Evolutionary conservation across 257 asterid genomes (phyloP).

Genomic region (Ophiorrhiza pumila): DNA sequence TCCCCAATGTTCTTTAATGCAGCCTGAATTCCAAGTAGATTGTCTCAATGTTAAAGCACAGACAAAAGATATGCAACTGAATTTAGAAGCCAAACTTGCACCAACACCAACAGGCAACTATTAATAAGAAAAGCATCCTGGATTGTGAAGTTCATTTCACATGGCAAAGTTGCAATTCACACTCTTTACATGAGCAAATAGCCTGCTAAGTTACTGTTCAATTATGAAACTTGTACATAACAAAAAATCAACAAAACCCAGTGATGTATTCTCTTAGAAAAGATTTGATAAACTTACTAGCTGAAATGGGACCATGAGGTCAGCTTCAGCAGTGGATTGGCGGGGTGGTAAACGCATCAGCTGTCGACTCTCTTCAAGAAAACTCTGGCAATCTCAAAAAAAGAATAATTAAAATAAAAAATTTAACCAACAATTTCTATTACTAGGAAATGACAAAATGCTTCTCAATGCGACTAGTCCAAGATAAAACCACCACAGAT

Average conservation of each 20-base stretch:
- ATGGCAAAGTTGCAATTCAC: not conserved
- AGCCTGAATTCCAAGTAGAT: conserved; percentile 57
- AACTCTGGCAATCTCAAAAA: conserved; percentile 52
- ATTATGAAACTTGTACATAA: not conserved
- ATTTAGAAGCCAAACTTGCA: not conserved
- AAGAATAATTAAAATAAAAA: not conserved
- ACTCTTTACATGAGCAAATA: not conserved
- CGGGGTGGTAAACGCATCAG: conserved; percentile 99
- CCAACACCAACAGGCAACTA: not conserved
- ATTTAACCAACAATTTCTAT: not conserved
- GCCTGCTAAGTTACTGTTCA: not conserved
- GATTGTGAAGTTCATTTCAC: not conserved
- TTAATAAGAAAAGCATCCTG: not conserved
- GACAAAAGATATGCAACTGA: not conserved
- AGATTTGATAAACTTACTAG: conserved; percentile 47
- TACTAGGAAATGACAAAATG: not conserved
- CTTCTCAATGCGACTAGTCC: not conserved
- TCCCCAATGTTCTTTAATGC: conserved; percentile 91
- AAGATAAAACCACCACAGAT: not conserved
- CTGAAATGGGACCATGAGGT: conserved; percentile 97
- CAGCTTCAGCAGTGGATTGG: conserved; percentile 97
- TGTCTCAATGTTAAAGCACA: conserved; percentile 3
- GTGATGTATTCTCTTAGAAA: not conserved
- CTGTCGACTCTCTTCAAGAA: conserved; percentile 96
- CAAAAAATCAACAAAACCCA: not conserved